Evolutionary conservation across 306 rosid genomes (phyloP).

Genomic region (Sindora glabra): DNA sequence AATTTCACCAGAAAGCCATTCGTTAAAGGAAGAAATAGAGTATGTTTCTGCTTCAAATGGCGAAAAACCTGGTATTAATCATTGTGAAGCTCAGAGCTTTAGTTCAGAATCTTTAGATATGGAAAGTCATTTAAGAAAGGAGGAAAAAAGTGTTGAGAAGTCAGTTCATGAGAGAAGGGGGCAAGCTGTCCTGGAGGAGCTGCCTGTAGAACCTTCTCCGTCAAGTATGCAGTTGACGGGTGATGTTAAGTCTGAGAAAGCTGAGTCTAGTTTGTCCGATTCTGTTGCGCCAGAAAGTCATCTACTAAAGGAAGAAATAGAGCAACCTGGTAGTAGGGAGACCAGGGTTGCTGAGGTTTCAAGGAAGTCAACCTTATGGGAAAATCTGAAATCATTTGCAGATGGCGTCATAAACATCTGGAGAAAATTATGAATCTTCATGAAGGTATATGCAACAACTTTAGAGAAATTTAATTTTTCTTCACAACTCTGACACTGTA

Average conservation of each 20-base stretch:
- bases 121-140: constrained; percentile 13
- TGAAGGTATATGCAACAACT: constrained; percentile 17
- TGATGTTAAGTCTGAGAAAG: constrained; percentile 14
- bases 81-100: constrained; percentile 17
- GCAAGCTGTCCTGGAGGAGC: constrained; percentile 13
- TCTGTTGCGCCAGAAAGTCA: background rate
- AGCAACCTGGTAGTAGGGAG: constrained; percentile 21
- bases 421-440: constrained; percentile 33
- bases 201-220: constrained; percentile 15
- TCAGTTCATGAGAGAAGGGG: constrained; percentile 12
- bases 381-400: constrained; percentile 60
- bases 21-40: constrained; percentile 20
- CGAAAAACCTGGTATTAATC: constrained; percentile 18
- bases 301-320: too few species aligned
- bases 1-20: constrained; percentile 11
- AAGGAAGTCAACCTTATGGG: constrained; percentile 47
- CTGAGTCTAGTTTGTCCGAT: constrained; percentile 15
- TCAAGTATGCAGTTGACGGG: constrained; percentile 13
- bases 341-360: constrained; percentile 17
- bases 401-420: constrained; percentile 46
- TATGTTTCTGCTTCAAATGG: constrained; percentile 13
- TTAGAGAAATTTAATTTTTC: background rate
- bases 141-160: constrained; percentile 15
- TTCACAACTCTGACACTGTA: constrained; percentile 1
- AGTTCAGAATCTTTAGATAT: constrained; percentile 12